phyloP scores from a whole-genome alignment of 441 rosid species.

The Gossypium laxum region DNA sequence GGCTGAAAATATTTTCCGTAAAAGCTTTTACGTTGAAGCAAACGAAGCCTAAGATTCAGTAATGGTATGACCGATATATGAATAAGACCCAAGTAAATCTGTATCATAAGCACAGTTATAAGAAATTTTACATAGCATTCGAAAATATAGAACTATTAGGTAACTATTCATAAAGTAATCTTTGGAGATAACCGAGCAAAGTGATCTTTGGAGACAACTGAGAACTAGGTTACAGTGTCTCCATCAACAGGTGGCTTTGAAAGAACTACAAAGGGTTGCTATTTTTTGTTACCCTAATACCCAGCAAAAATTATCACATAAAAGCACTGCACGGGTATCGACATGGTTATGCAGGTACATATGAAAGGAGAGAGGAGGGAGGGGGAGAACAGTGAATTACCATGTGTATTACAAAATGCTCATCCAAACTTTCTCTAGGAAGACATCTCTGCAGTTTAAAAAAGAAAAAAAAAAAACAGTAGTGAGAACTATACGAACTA shows the following conservation, averaged over 20 bases:
- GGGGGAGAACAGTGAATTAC: slow-evolving; percentile 26
- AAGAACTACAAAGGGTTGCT: not conserved
- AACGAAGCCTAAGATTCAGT: not conserved
- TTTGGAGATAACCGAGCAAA: not conserved
- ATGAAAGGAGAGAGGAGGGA: not conserved
- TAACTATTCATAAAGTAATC: not conserved
- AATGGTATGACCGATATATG: not conserved
- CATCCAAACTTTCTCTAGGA: slow-evolving; percentile 69
- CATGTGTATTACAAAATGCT: slow-evolving; percentile 77
- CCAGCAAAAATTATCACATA: not conserved
- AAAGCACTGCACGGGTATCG: not conserved
- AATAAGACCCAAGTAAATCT: not conserved
- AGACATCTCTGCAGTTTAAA: slow-evolving; percentile 65
- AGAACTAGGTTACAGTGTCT: not conserved
- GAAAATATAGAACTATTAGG: not conserved
- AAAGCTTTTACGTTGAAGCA: too few species aligned
- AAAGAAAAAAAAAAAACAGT: slow-evolving; percentile 16
- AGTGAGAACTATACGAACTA: slow-evolving; percentile 7
- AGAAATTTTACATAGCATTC: not conserved
- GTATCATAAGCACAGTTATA: not conserved
- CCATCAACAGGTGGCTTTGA: not conserved
- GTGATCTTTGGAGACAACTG: not conserved
- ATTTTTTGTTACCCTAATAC: not conserved
- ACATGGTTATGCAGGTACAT: not conserved
- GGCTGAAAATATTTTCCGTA: too few species aligned